Base-by-base conservation (phyloP, 2,329 filamentous ascomycete species). In the Cercospora canescens region DNA sequence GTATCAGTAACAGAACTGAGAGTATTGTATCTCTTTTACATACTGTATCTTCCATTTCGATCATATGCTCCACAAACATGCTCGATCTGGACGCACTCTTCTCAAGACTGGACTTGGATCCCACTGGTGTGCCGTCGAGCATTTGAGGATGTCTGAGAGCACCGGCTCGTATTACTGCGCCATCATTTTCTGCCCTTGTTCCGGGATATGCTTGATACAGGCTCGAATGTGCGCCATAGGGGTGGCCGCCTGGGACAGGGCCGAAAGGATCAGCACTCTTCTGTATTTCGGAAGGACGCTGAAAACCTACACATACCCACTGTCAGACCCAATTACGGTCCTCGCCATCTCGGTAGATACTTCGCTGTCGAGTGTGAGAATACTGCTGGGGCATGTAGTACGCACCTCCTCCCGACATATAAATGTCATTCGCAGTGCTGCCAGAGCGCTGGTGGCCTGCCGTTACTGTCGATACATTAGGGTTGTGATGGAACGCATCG, bases 351-450 rank as follows among this genome's bases (percentile, higher is more conserved):
- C 64, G 67, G 58, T 71, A 72, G 57, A 72, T 69, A 66, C 71
- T 74, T 62, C 72, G 71, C 68, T 74, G 72, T 34, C 70, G 66
- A 48, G 72, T 71, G 58, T 71, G 70, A 48, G n/a, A 48, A n/a
- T 48, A 28, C 37, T 48, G 57, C 57, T 67, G 65, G 62, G 67
- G 70, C 62, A 63, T 52, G 34, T 66, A 64, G 45, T 70, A 71
- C 73, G 71, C 67, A 75, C 74, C 74, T 74, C 72, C 75, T 60
- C 69, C 69, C 21, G 71, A 67, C 39, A 69, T 69, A 58, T 74
- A 76, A 16, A 72, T 63, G 54, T 75, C 72, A 35, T 74, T 67
- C 5, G 69, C 61, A 2, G 71, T 74, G 55, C 71, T 75, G 11
- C 66, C 69, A 6, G 67, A 60, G n/a, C 72, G 70, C 30, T 64